Conservation (phyloP, 2,329 filamentous ascomycete genomes). For the Colletotrichum eleusines region DNA sequence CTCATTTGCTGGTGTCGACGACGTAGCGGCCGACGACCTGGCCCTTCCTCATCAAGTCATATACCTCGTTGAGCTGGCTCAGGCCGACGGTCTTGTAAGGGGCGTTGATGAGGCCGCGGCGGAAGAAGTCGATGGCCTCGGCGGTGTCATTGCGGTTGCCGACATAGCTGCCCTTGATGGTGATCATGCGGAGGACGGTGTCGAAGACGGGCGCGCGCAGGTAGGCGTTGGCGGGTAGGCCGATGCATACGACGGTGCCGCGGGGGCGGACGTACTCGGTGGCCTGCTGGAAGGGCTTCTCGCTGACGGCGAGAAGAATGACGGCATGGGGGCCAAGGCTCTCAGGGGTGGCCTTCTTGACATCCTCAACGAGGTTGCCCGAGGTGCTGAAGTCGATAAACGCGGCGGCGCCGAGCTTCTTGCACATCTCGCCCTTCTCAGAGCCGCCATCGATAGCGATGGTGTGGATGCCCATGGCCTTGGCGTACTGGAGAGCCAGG, state of each 20-base stretch:
- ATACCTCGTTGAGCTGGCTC: conserved; percentile 84
- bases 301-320: conserved; percentile 84
- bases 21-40: conserved; percentile 85
- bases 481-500: conserved; percentile 87
- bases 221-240: conserved; percentile 83
- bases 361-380: conserved; percentile 84
- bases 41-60: conserved; percentile 77
- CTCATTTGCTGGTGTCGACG: conserved; percentile 76
- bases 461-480: conserved; percentile 85
- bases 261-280: conserved; percentile 86
- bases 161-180: conserved; percentile 92
- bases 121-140: conserved; percentile 93
- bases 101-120: conserved; percentile 83
- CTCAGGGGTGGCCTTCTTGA: conserved; percentile 83
- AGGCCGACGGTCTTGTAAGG: conserved; percentile 89
- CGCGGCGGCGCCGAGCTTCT: conserved; percentile 75
- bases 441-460: conserved; percentile 87
- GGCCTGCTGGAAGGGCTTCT: conserved; percentile 97
- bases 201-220: conserved; percentile 90
- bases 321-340: conserved; percentile 89
- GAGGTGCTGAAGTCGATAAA: conserved; percentile 86
- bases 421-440: conserved; percentile 81
- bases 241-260: conserved; percentile 89
- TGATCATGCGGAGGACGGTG: conserved; percentile 89
- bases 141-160: conserved; percentile 89